Conservation (phyloP, 2,329 filamentous ascomycete genomes). For the Trichoderma guizhouense region DNA sequence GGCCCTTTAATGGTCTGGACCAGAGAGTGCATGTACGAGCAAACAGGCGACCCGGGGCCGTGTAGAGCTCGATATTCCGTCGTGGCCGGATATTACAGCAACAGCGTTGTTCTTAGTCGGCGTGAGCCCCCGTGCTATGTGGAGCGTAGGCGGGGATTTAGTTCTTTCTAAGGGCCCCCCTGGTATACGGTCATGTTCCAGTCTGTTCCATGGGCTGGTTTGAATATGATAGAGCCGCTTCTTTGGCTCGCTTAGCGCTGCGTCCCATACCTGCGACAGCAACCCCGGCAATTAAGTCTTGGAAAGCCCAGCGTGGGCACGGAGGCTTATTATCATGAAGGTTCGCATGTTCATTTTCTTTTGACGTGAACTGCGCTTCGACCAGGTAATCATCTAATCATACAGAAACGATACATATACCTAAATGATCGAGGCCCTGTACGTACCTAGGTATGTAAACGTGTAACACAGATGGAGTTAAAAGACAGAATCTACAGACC, state of each 20-base stretch:
- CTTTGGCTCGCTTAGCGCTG: neutral
- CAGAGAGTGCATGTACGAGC: neutral
- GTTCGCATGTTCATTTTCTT: neutral
- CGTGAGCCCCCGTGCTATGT: neutral
- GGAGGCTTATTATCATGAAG: neutral
- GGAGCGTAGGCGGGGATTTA: neutral
- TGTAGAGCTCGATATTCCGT: neutral
- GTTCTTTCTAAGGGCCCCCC: neutral
- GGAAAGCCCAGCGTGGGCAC: neutral
- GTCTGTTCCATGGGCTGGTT: neutral
- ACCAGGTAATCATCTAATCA: neutral
- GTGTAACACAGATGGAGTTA: neutral
- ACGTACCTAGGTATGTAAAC: neutral
- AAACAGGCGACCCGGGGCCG: neutral
- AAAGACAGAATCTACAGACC: neutral
- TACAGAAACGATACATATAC: neutral
- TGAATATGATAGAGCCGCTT: neutral
- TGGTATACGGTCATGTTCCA: neutral
- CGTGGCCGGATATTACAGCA: neutral
- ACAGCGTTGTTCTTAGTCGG: neutral
- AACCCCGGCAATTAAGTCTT: neutral
- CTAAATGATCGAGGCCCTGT: neutral
- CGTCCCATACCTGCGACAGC: neutral
- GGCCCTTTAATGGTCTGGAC: neutral
- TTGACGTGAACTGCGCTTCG: neutral